Evolutionary conservation across 2,329 filamentous ascomycete species (phyloP), one percentile per base, ranked within the genome.

Genomic region (Elsinoe batatas): DNA sequence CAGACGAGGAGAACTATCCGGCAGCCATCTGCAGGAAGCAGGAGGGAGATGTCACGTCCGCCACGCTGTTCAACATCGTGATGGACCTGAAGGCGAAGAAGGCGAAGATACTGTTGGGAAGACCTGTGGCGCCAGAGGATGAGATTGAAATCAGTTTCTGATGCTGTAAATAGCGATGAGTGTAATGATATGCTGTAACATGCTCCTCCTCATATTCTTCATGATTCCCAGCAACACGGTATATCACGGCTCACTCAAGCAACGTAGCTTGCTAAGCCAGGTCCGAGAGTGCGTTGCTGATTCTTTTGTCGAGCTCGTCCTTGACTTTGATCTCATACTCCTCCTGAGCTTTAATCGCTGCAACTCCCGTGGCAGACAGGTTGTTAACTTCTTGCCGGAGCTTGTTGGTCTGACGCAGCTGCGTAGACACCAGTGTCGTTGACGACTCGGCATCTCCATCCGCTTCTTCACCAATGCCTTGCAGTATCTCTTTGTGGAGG

Each of bases 1-100:
- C 70, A 57, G 72, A 76, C 44, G 70, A 73, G 61, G 57, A 65
- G 38, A 69, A 71, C 57, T 64, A 63, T 37, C 73, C 72, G 1
- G 64, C 61, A 13, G 58, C 70, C 7, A 71, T 72, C 20, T 71
- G 69, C 59, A 62, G 69, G 20, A 60, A 58, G 30, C 59, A 64
- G 46, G 59, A 62, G 37, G 59, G 58, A 3, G 61, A 56, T 3
- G 59, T 37, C 18, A 59, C 61, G 18, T 61, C 60, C 7, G 67
- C 61, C 44, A 71, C 65, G 10, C 51, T 71, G 50, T 71, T 71
- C 56, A 70, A 67, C 42, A 69, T 71, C 33, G 62, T 71, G 11
- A 69, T 70, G 68, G 67, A 71, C 58, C 59, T 71, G 59, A 58
- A 61, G 49, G 58, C 30, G 44, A 64, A 51, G 58, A 58, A 56